Percentiles rank a stretch among this genome's conserved stretches.
Conservation (phyloP, 1,139 yeast species). For the Lodderomyces beijingensis region DNA sequence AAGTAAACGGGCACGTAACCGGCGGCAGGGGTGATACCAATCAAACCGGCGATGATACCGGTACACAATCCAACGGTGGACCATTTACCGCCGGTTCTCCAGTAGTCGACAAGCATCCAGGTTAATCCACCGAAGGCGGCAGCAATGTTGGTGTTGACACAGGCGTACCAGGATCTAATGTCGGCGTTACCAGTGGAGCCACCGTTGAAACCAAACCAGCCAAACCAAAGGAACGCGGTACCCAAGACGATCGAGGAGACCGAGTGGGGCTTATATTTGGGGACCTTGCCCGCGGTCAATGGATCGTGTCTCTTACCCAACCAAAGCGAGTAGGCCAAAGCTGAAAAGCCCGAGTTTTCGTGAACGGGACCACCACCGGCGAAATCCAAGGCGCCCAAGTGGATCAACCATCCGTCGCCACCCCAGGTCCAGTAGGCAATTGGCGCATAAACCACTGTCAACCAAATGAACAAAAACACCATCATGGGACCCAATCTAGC, state of each 20-base stretch:
- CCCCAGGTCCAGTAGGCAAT: constrained; percentile 98
- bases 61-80: constrained; percentile 91
- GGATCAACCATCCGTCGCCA: constrained; percentile 79
- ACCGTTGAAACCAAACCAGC: constrained; percentile 98
- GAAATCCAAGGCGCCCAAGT: constrained; percentile 83
- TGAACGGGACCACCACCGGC: constrained; percentile 99
- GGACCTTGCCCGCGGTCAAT: constrained; percentile 61
- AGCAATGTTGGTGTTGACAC: constrained; percentile 87
- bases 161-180: constrained; percentile 90
- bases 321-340: constrained; percentile 84
- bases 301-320: constrained; percentile 93
- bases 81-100: constrained; percentile 88
- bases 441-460: constrained; percentile 95
- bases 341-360: constrained; percentile 91
- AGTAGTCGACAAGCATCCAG: constrained; percentile 90
- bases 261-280: constrained; percentile 88
- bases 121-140: constrained; percentile 90
- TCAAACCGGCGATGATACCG: constrained; percentile 92
- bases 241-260: constrained; percentile 90
- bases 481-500: constrained; percentile 97
- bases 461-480: constrained; percentile 89
- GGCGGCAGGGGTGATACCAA: constrained; percentile 96
- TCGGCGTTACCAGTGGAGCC: constrained; percentile 93
- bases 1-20: constrained; percentile 93
- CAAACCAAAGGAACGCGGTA: constrained; percentile 92